Percentiles rank a stretch among this genome's conserved stretches.
phyloP scores from a whole-genome alignment of 2,329 filamentous ascomycete genomes.

The Alternaria gaisen region DNA sequence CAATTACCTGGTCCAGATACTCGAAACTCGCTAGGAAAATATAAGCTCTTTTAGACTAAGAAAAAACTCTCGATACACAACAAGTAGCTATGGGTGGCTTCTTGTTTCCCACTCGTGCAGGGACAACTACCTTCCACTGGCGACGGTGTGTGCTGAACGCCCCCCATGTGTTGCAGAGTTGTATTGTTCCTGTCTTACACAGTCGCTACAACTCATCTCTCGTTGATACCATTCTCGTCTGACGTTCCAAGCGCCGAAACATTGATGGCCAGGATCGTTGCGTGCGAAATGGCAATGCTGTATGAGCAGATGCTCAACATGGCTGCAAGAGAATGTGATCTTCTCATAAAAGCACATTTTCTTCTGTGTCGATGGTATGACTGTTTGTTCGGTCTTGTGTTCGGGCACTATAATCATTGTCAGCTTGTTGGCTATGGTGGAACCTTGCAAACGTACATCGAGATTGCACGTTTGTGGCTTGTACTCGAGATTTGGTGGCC shows the following conservation, averaged over 20 bases:
- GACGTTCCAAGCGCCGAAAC: constrained; percentile 72
- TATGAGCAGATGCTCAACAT: constrained; percentile 67
- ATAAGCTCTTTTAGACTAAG: not conserved
- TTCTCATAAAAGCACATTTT: constrained; percentile 78
- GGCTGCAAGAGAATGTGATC: constrained; percentile 71
- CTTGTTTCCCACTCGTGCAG: not conserved
- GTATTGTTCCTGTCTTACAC: constrained; percentile 1
- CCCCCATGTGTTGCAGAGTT: not conserved
- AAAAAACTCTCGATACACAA: not conserved
- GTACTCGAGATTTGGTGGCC: not conserved
- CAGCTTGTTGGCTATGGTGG: not conserved
- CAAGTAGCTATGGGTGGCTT: not conserved
- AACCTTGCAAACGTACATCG: constrained; percentile 1
- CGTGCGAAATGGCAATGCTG: constrained; percentile 79
- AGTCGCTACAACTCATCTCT: constrained; percentile 24
- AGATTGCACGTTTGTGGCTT: not conserved
- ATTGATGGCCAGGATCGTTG: constrained; percentile 75
- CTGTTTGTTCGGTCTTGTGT: not conserved
- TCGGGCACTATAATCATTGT: constrained; percentile 2
- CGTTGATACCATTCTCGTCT: constrained; percentile 65
- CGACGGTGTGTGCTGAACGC: not conserved
- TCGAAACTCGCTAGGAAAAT: too few species aligned
- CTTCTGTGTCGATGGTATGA: not conserved
- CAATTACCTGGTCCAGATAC: not conserved
- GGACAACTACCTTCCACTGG: not conserved